Evolutionary conservation across 192 early-diverging fungal genomes (phyloP).

Genomic region (Rhizoclosmatium sp.): DNA sequence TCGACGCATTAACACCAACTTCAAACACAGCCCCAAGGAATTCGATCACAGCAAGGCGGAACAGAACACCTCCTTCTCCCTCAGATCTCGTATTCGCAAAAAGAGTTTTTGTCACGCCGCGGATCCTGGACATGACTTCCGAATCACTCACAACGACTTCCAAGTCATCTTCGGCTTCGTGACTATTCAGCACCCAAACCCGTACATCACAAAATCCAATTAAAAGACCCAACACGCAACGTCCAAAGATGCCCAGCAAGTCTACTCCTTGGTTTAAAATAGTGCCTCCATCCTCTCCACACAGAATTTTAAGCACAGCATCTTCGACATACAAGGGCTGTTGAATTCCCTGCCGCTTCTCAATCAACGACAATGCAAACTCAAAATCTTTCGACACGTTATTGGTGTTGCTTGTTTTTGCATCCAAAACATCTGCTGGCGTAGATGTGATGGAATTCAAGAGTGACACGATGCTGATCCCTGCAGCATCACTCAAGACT

Average conservation of each 20-base stretch:
- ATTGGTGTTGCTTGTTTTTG: not conserved
- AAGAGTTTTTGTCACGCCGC: not conserved
- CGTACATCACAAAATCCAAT: conserved; percentile 14
- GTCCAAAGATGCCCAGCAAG: not conserved
- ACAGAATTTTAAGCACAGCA: not conserved
- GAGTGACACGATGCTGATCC: conserved; percentile 8
- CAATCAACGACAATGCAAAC: not conserved
- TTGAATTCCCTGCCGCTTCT: not conserved
- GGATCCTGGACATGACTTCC: conserved; percentile 7
- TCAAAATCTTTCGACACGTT: not conserved
- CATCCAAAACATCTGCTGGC: not conserved
- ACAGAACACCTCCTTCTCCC: not conserved
- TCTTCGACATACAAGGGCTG: not conserved
- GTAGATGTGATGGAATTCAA: not conserved
- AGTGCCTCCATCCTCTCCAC: not conserved
- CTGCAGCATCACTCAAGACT: conserved; percentile 6
- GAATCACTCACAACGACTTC: conserved; percentile 22
- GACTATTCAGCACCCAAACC: not conserved
- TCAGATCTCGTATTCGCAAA: not conserved
- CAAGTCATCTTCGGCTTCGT: conserved; percentile 6
- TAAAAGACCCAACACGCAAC: conserved; percentile 1
- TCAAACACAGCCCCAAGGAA: conserved; percentile 20
- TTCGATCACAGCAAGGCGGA: not conserved
- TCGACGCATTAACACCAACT: not conserved
- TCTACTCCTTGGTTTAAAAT: not conserved